Percentiles rank a stretch among this genome's conserved stretches.
Conservation (phyloP, 148 eudicot genomes). For the Rheum nobile region DNA sequence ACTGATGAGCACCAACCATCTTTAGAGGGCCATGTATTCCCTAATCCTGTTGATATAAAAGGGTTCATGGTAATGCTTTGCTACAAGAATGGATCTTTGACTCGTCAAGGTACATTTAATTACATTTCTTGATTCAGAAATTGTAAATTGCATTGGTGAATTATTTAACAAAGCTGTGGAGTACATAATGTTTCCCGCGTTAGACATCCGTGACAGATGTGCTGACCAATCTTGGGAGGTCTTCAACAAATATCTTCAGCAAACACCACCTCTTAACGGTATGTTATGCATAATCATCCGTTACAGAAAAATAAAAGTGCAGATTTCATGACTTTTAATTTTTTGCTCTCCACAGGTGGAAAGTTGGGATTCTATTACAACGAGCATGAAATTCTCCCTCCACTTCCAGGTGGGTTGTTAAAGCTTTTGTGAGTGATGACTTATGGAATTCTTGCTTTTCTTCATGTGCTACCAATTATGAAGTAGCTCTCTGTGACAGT, state of each 20-base stretch:
- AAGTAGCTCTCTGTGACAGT: not conserved
- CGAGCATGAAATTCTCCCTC: conserved; percentile 89
- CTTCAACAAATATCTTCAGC: conserved; percentile 53
- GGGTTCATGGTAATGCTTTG: conserved; percentile 90
- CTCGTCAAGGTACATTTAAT: conserved; percentile 69
- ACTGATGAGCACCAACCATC: conserved; percentile 67
- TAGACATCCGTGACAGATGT: conserved; percentile 62
- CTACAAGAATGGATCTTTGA: conserved; percentile 94
- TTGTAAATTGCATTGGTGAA: not conserved
- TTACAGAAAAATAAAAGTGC: not conserved
- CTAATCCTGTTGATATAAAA: conserved; percentile 79
- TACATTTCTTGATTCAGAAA: not conserved
- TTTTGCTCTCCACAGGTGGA: conserved; percentile 39
- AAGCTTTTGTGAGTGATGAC: not conserved
- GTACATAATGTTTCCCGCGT: conserved; percentile 6
- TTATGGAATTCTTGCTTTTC: not conserved
- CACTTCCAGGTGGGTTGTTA: conserved; percentile 54
- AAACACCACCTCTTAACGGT: conserved; percentile 88
- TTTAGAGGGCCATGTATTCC: conserved; percentile 89
- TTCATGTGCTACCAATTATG: not conserved
- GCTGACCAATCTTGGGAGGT: conserved; percentile 80
- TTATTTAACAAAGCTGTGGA: not conserved
- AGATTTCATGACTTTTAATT: not conserved
- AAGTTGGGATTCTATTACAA: conserved; percentile 92
- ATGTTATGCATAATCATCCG: conserved; percentile 2